These are phyloP conservation scores for Metarhizium humberi DNA, from an alignment of 2,329 filamentous ascomycete species.

Conservation along the genomic window DNA sequence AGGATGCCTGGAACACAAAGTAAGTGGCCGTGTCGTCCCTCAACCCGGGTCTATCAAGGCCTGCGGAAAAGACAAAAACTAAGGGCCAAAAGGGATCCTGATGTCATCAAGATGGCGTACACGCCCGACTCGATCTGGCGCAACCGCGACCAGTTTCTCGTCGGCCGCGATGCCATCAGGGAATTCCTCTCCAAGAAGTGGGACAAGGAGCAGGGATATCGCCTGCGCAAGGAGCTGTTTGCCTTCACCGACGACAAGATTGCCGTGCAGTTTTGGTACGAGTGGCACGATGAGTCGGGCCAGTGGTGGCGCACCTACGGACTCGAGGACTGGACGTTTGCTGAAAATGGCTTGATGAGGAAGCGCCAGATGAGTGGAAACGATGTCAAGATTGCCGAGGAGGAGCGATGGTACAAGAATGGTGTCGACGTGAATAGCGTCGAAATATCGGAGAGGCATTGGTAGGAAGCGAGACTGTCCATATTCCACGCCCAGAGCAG, in stretches of 20 bases:
- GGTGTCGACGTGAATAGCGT: conserved; percentile 61
- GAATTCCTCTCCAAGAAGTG: conserved; percentile 65
- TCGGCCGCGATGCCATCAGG: conserved; percentile 58
- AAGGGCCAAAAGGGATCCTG: conserved; percentile 44
- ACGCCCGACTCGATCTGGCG: conserved; percentile 72
- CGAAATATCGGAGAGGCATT: conserved; percentile 57
- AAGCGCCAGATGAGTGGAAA: conserved; percentile 72
- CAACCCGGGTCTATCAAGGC: too few relatives aligned
- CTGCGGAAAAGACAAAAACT: too few relatives aligned
- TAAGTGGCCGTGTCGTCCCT: conserved; percentile 22
- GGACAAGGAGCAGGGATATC: conserved; percentile 61
- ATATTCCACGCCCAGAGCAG: fast-evolving
- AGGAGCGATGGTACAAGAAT: conserved; percentile 60
- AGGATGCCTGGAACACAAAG: conserved; percentile 75
- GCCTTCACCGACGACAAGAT: conserved; percentile 66
- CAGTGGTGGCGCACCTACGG: conserved; percentile 88
- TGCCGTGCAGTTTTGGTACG: conserved; percentile 87
- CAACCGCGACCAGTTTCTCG: conserved; percentile 62
- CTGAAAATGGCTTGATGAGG: conserved; percentile 58
- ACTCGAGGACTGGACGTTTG: conserved; percentile 72
- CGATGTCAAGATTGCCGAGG: conserved; percentile 53
- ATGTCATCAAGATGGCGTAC: conserved; percentile 60
- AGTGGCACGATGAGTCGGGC: conserved; percentile 59
- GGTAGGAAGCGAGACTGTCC: conserved; percentile 30
- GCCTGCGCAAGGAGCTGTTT: conserved; percentile 76